Evolutionary conservation across 306 rosid genomes (phyloP), one percentile per base, ranked within the genome.

Genomic region (Cyclanthera cordifolia): DNA sequence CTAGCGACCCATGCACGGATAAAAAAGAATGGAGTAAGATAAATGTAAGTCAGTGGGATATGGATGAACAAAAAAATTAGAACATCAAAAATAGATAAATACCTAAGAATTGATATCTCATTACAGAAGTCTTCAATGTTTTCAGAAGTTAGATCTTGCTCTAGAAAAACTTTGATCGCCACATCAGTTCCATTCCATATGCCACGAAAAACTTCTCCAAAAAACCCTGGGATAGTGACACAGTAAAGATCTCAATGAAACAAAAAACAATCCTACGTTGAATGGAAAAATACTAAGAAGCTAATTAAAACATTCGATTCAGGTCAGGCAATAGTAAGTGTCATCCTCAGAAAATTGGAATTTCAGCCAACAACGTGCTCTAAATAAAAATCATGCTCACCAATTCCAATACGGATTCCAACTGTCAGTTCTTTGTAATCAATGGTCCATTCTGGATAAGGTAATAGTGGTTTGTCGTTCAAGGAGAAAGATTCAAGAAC

Each of bases 121-220:
- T 94, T 94, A 77, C 99, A 90, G 75, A 94, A 94, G 73, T 94
- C 99, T 84, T 90, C 97, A 95, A 90, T 83, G 82, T 94, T 94
- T 81, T 94, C 97, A 60, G 88, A 81, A 65, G 97, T 94, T 68
- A 90, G 81, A 85, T 90, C 97, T 81, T 94, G 97, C 84, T 90
- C 99, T 19, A 94, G 85, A 75, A 94, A 90, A 79, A 94, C 95
- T 85, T 94, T 94, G 74, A 94, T 81, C 55, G 99, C 99, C 55
- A 94, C 99, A 63, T 90, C 97, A 43, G 97, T 94, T 73, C 99
- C 99, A 72, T 94, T 90, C 99, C 99, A 94, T 65, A 82, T 71
- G 52, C 99, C 96, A 49, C 91, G 95, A 76, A 94, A 94, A 71
- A 94, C 99, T 79, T 94, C 99, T 72, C 99, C 99, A 74, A 94